These are phyloP conservation scores for Trichoderma lentiforme DNA, from an alignment of 2,329 filamentous ascomycete genomes.

Conservation along the genomic window DNA sequence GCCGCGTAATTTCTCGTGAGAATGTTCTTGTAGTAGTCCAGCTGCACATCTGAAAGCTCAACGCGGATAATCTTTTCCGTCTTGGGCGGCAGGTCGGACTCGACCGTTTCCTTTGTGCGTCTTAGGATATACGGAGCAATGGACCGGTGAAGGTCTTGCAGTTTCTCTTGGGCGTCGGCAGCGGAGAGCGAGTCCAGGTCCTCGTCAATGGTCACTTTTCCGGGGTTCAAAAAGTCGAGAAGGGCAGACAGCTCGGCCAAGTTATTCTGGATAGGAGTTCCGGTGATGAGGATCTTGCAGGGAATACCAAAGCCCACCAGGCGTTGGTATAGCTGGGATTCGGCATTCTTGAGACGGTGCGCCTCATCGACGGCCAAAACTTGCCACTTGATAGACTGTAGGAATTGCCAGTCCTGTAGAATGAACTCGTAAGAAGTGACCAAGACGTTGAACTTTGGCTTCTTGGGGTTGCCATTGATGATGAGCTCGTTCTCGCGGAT, in stretches of 20 bases:
- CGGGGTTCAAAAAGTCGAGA: slow-evolving; percentile 96
- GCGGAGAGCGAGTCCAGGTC: slow-evolving; percentile 78
- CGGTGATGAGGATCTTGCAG: slow-evolving; percentile 88
- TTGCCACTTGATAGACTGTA: slow-evolving; percentile 94
- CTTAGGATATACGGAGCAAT: slow-evolving; percentile 95
- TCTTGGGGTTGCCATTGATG: slow-evolving; percentile 78
- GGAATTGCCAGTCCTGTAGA: slow-evolving; percentile 75
- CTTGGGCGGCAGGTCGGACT: slow-evolving; percentile 93
- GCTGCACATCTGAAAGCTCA: slow-evolving; percentile 90
- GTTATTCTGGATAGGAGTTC: slow-evolving; percentile 96
- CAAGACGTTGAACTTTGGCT: slow-evolving; percentile 95
- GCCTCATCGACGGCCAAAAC: slow-evolving; percentile 95
- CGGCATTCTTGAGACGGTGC: slow-evolving; percentile 92
- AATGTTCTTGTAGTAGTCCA: slow-evolving; percentile 99
- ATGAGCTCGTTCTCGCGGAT: slow-evolving; percentile 90
- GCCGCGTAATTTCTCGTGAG: slow-evolving; percentile 94
- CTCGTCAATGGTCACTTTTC: slow-evolving; percentile 84
- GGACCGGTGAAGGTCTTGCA: slow-evolving; percentile 77
- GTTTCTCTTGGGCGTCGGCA: slow-evolving; percentile 79
- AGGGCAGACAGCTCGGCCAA: slow-evolving; percentile 87
- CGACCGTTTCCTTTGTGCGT: slow-evolving; percentile 94
- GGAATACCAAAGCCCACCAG: slow-evolving; percentile 83
- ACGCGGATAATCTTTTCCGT: slow-evolving; percentile 99
- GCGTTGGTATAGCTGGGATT: slow-evolving; percentile 87
- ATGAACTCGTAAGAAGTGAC: slow-evolving; percentile 98